Base-by-base conservation (phyloP, 306 rosid species). In the Astragalus membranaceus region DNA sequence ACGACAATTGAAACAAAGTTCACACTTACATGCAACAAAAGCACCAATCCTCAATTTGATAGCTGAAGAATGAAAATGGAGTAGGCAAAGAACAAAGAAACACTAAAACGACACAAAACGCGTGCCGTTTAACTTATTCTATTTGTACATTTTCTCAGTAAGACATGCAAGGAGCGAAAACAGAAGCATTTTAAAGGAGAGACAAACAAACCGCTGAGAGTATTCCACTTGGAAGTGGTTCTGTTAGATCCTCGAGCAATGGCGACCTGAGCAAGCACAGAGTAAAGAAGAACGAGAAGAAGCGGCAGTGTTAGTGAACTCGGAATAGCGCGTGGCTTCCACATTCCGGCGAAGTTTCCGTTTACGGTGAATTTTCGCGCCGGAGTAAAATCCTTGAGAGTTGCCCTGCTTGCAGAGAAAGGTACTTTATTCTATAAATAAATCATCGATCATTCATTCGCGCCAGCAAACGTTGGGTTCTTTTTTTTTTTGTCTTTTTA, bases 121-220 rank as follows among this genome's bases (percentile, higher is more conserved):
- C n/a, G 7, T 4, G 14, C 2, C 33, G 47, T 58, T 33, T 65
- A 47, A 10, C 67, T 15, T 10, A 13, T n/a, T 36, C 4, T 11
- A n/a, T 26, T 8, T 6, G 13, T 23, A 41, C 76, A 67, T 72
- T 66, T 78, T 9, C 54, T 35, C 8, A 10, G 23, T 6, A 35
- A 42, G 16, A 15, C 16, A 48, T 48, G 64, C 43, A 56, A 8
- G 39, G 29, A 39, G 47, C 0, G 15, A 49, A 29, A 13, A 42
- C 41, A 43, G 30, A 17, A 67, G 14, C 17, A 14, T 7, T 49
- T 6, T 69, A 60, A 62, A 60, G 1, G 10, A 33, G 37, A 43
- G 0, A 41, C 44, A 43, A 1, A 70, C 74, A 3, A 68, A 91
- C 97, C 96, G 4, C 9, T 51, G 15, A 91, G 87, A 46, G 97